Evolutionary conservation across 1,284 basidiomycete species (phyloP).

Genomic region (Apiotrichum akiyoshidainum): DNA sequence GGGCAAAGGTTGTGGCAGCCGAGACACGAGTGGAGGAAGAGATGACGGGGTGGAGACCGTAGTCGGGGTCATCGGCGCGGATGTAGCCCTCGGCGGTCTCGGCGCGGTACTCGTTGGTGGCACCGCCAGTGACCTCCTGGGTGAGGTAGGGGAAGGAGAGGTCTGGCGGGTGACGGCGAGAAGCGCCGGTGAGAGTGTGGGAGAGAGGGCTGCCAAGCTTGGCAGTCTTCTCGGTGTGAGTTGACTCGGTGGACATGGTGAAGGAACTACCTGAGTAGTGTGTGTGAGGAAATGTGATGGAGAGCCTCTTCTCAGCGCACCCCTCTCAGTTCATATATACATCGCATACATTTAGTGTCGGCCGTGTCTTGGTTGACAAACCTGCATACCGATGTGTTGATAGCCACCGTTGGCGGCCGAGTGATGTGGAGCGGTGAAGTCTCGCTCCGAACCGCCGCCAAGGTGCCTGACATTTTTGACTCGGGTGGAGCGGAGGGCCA

Average conservation of each 20-base stretch:
- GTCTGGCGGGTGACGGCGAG: constrained; percentile 20
- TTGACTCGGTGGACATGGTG: background rate
- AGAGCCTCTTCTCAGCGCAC: background rate
- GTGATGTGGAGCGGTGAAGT: background rate
- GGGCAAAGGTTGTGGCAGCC: constrained; percentile 15
- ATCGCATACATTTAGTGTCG: background rate
- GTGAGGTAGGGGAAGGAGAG: constrained; percentile 36
- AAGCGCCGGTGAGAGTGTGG: constrained; percentile 2
- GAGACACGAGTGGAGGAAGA: constrained; percentile 1
- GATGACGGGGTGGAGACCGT: constrained; percentile 19
- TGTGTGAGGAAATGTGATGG: background rate
- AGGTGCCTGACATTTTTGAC: background rate
- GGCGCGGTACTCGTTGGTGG: constrained; percentile 29
- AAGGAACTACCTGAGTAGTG: background rate
- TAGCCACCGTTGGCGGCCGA: background rate
- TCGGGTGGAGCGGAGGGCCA: too few relatives aligned
- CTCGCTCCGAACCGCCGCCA: background rate
- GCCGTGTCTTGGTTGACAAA: background rate
- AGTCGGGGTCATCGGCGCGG: constrained; percentile 26
- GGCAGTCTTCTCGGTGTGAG: background rate
- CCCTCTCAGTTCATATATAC: background rate
- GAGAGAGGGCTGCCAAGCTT: constrained; percentile 3
- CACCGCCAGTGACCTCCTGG: constrained; percentile 22
- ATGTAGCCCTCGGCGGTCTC: constrained; percentile 33
- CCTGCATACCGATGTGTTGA: background rate